A percentile compares a stretch with the other conserved stretches of the same genome.
phyloP scores from a whole-genome alignment of 2,329 filamentous ascomycete species.

The Orbilia quercus region DNA sequence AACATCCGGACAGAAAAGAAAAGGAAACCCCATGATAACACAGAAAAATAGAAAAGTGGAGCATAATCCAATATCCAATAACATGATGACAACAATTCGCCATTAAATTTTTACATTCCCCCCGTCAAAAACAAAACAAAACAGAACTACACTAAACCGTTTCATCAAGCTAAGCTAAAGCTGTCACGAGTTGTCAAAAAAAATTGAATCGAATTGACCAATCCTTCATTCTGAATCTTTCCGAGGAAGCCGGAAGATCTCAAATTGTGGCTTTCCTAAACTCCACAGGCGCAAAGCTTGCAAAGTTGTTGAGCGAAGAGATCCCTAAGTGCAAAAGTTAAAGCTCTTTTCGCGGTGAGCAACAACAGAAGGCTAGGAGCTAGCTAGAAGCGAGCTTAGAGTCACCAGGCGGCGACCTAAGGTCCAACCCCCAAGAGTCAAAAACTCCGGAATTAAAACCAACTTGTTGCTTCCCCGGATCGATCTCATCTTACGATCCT shows the following conservation, averaged over 20 bases:
- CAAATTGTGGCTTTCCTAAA: neutral
- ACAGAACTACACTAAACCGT: too few relatives aligned
- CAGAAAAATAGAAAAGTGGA: neutral
- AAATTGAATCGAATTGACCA: neutral
- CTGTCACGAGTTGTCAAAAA: too few relatives aligned
- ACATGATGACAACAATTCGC: constrained; percentile 25
- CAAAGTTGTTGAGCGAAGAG: neutral
- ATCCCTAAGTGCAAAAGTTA: neutral
- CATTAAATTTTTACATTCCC: too few relatives aligned
- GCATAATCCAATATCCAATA: constrained; percentile 5
- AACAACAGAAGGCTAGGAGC: neutral
- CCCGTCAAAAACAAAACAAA: too few relatives aligned
- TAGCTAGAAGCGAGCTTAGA: too few relatives aligned
- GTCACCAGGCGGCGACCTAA: too few relatives aligned
- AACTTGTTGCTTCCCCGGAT: too few relatives aligned
- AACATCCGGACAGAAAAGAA: neutral
- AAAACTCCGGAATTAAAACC: too few relatives aligned
- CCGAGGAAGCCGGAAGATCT: neutral
- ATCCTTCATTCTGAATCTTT: neutral
- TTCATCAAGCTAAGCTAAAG: neutral
- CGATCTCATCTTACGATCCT: too few relatives aligned
- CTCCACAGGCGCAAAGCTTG: too few relatives aligned
- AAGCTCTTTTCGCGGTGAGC: neutral
- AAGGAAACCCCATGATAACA: neutral
- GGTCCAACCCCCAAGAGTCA: too few relatives aligned